Base-by-base conservation (phyloP, 2,329 filamentous ascomycete genomes). In the Pseudogymnoascus sp. region DNA sequence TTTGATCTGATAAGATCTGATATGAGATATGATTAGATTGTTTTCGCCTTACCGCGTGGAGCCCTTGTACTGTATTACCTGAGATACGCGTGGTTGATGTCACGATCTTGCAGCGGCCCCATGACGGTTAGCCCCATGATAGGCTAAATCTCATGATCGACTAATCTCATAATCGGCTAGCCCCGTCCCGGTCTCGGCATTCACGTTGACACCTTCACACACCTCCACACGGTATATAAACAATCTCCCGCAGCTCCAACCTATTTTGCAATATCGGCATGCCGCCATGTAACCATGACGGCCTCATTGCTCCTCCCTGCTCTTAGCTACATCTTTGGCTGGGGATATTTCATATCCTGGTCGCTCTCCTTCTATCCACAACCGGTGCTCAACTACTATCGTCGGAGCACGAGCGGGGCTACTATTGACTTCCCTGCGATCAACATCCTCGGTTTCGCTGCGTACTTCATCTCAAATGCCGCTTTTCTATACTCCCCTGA, bases 291-390 rank as follows among this genome's bases (percentile, higher is more conserved):
- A 56, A 60, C 8, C 37, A 50, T 42, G 18, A 72, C 72, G 69
- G 65, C 68, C 50, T 37, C 63, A 59, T 70, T 70, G 18, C 77
- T 84, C 66, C 79, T 86, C 64, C 68, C 73, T 31, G 69, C 79
- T 63, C 62, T 84, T 16, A 85, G 82, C 60, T 81, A 78, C 71
- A 71, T 88, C 33, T 84, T 90, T 69, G 89, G 89, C 74, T 92
- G 89, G 88, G 77, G 87, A 71, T 92, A 92, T 76, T 87, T 84
- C 67, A 67, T 86, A 59, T 85, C 83, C 75, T 94, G 93, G 93
- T 93, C 90, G 11, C 77, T 87, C 14, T 96, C 91, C 14, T 97
- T 97, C 78, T 97, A 97, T 74, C 92, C 93, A 1, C 94, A 97
- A 73, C 85, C 89, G 5, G 77, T 95, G 65, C 82, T 91, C 66